phyloP scores from a whole-genome alignment of 2,329 filamentous ascomycete genomes.

The Rhexocercosporidium sp. region DNA sequence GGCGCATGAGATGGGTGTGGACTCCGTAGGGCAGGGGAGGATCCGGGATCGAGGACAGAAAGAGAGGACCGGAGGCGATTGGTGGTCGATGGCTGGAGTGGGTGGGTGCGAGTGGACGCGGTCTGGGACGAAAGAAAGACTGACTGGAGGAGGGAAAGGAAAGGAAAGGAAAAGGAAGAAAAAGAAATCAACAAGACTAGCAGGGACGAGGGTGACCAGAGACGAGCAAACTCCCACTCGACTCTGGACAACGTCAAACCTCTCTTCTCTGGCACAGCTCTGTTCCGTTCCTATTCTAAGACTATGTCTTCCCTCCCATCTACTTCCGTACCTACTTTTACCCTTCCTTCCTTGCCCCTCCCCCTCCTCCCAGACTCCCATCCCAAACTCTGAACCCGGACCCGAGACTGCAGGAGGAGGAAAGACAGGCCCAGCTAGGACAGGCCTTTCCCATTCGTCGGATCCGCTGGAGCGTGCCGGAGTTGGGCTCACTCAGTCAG shows the following conservation, averaged over 20 bases:
- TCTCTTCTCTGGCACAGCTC: neutral
- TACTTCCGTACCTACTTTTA: neutral
- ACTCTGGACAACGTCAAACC: too few relatives aligned
- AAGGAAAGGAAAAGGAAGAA: neutral
- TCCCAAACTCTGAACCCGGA: neutral
- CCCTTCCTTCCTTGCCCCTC: neutral
- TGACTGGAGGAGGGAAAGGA: neutral
- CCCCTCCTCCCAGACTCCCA: neutral
- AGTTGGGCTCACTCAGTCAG: neutral
- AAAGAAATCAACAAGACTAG: neutral
- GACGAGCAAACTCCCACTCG: neutral
- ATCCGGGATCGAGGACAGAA: constrained; percentile 4
- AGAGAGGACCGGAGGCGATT: neutral
- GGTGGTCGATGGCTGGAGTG: neutral
- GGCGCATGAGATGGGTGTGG: too few relatives aligned
- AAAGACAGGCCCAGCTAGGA: neutral
- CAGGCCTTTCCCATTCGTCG: constrained; percentile 8
- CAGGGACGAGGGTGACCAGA: neutral
- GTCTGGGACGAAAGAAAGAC: neutral
- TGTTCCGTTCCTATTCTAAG: too few relatives aligned
- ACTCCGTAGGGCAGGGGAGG: constrained; percentile 3
- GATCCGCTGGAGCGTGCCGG: constrained; percentile 7
- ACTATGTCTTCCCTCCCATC: neutral
- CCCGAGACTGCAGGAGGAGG: neutral
- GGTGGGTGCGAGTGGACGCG: neutral